phyloP scores from a whole-genome alignment of 192 early-diverging fungal genomes.

The Entomortierella parvispora region DNA sequence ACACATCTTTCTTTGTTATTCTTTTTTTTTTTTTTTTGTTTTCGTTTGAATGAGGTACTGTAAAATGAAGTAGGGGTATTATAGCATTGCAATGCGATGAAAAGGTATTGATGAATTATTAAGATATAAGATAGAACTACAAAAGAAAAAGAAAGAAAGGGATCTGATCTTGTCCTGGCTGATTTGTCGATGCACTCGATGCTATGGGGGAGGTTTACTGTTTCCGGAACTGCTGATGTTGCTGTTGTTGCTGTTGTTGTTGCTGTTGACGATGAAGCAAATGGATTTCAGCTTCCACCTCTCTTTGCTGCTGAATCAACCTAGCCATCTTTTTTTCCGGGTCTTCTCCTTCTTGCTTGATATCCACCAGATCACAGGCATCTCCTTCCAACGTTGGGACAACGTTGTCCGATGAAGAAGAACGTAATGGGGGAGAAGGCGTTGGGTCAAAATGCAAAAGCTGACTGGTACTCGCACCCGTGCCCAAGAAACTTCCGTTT shows the following conservation, averaged over 20 bases:
- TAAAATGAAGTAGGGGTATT: not conserved
- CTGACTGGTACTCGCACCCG: too few species aligned
- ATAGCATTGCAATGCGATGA: not conserved
- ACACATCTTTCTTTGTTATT: not conserved
- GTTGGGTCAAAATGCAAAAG: too few species aligned
- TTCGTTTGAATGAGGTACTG: not conserved
- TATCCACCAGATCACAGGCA: not conserved
- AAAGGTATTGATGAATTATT: not conserved
- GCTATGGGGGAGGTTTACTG: conserved; percentile 18
- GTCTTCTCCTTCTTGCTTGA: not conserved
- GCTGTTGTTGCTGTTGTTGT: conserved; percentile 14
- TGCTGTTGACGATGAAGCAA: conserved; percentile 21
- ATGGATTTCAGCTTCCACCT: conserved; percentile 22
- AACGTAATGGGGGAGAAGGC: too few species aligned
- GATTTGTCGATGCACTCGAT: conserved; percentile 2
- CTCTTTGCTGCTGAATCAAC: conserved; percentile 16
- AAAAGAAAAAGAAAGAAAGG: not conserved
- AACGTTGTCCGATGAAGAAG: not conserved
- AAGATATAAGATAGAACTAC: not conserved
- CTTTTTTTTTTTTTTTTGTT: not conserved
- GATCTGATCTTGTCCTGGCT: not conserved
- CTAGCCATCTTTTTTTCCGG: not conserved
- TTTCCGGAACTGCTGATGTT: conserved; percentile 18
- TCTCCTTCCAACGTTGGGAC: not conserved
- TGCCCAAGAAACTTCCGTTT: too few species aligned